Conservation (phyloP, 2,329 filamentous ascomycete species). For the Triangularia verruculosa region DNA sequence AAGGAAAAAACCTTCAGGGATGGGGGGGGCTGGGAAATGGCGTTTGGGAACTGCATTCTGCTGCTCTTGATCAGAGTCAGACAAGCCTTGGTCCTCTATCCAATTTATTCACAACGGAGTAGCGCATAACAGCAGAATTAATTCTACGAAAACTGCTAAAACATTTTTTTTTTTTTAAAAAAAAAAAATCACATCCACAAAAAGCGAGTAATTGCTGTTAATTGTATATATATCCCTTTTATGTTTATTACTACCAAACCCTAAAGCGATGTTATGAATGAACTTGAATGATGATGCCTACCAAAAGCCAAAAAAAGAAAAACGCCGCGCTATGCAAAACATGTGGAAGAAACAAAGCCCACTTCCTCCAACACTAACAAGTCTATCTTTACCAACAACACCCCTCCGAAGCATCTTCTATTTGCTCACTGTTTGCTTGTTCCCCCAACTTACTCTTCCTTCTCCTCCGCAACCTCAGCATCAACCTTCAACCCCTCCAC, state of each 20-base stretch:
- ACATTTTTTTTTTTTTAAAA: too few relatives aligned
- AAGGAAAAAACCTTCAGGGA: background rate
- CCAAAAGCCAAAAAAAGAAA: background rate
- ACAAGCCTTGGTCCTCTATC: too few relatives aligned
- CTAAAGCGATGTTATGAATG: background rate
- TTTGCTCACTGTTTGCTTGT: constrained; percentile 1
- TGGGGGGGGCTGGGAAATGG: background rate
- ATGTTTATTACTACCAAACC: background rate
- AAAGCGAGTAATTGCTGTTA: too few relatives aligned
- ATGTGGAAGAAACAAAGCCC: constrained; percentile 17
- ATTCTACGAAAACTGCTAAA: background rate
- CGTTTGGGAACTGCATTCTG: too few relatives aligned
- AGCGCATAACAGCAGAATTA: too few relatives aligned
- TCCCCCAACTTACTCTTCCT: constrained; percentile 5
- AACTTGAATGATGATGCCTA: background rate
- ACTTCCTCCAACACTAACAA: constrained; percentile 6
- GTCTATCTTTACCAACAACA: constrained; percentile 17
- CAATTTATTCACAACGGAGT: too few relatives aligned
- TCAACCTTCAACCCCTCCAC: constrained; percentile 52
- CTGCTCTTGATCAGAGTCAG: too few relatives aligned
- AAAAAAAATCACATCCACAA: too few relatives aligned
- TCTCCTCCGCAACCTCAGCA: constrained; percentile 31
- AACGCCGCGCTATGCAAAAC: constrained; percentile 29
- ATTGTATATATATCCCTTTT: background rate
- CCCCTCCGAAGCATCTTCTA: background rate